Evolutionary conservation across 345 rosid genomes (phyloP), one percentile per base, ranked within the genome.

Genomic region (Garcia nutans): DNA sequence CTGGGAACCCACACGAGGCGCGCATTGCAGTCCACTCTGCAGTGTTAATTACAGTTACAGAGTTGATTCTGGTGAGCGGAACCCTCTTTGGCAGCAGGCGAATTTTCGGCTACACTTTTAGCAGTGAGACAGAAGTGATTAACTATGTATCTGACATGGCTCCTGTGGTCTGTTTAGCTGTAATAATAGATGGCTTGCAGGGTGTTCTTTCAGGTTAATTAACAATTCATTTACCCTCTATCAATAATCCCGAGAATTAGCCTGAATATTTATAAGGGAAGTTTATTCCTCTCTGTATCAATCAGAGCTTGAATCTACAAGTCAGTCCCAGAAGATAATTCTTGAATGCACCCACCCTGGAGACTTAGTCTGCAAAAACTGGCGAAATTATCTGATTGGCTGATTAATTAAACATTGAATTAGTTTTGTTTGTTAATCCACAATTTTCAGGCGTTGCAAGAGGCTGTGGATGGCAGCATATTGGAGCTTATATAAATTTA

Each of bases 111-210:
- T 65, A 65, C 63, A 41, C 44, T 23, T 78, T 78, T 28, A 78
- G 80, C 65, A 65, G 52, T 15, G 73, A 54, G 8, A 56, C 31
- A 45, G 80, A 31, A 47, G 76, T 72, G 19, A 76, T 78, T 41
- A 58, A 78, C 23, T 58, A 72, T 31, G 80, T 78, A 7, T 5
- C 72, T 0, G 19, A 41, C 2, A 44, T 77, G 71, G 64, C 80
- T 63, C 80, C 80, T 28, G 45, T 77, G 65, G 71, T 77, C 71
- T 77, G 76, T 31, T 45, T 78, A 33, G 65, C 80, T 11, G 42
- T 78, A 16, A 22, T 78, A 6, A 19, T 47, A 22, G 80, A 78
- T 23, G 59, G 80, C 66, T 72, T 78, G 45, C 80, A 72, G 49
- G 59, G 58, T 0, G 67, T 78, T 6, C 66, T 78, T n/a, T 78